Base-by-base conservation (phyloP, 2,329 filamentous ascomycete genomes). In the Leptodontidium sp. region DNA sequence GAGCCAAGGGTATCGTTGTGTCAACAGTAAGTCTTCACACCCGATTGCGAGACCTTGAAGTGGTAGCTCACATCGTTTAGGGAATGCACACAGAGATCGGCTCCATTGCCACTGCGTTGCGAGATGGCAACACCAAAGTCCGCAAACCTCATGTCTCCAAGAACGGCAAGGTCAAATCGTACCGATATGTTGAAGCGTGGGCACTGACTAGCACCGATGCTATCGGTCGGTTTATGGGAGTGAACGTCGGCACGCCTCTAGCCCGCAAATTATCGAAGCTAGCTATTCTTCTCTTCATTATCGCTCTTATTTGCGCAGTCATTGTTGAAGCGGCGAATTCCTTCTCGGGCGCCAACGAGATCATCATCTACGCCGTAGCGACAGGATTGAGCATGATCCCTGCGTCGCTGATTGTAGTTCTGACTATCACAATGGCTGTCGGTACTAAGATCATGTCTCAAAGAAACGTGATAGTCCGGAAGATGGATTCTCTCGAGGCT, bases 341-440 rank as follows among this genome's bases (percentile, higher is more conserved):
- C 3, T 87, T 86, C 76, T 79, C 80, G 11, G 78, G 79, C 55
- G 79, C 82, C n/a, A 81, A 80, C 38, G 86, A 89, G 73, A 86
- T 90, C 67, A 87, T 89, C 68, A 88, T 90, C 72, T 90, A 90
- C 72, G 87, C 87, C 2, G 87, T 90, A 7, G 86, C 86, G 0
- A 86, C 84, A 0, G 85, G 84, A 21, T 78, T 90, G 26, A 86
- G 84, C 38, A 89, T 89, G 85, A 88, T 90, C 73, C 88, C 88
- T 0, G 87, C 86, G 4, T 87, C 86, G 50, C 80, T 91, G 53
- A 87, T 91, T 43, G 88, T 89, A 4, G 88, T 91, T 3, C 79
- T 91, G 35, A 91, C 89, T 2, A 90, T 91, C 65, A 91, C 89
- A 2, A 90, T 91, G 82, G 86, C 87, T 14, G 86, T 86, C 43